phyloP scores from a whole-genome alignment of 1,284 basidiomycete genomes.

The Puccinia hordei region DNA sequence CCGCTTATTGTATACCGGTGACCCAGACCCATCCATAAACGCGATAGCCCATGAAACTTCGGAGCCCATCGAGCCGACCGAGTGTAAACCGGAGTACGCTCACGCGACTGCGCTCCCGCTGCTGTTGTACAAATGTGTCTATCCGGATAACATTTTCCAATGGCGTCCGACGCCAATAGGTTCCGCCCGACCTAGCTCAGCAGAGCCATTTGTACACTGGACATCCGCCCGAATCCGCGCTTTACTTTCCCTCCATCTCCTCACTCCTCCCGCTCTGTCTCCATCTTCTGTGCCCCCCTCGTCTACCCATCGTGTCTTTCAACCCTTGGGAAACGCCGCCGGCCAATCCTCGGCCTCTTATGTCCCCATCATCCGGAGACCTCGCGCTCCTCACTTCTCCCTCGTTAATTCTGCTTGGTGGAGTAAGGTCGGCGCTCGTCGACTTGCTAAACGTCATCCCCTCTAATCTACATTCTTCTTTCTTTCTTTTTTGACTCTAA shows the following conservation, averaged over 20 bases:
- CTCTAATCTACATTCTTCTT: too few relatives aligned
- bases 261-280: neutral
- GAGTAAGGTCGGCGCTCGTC: slow-evolving; percentile 12
- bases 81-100: slow-evolving; percentile 81
- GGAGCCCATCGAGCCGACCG: slow-evolving; percentile 60
- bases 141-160: slow-evolving; percentile 67
- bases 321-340: slow-evolving; percentile 5
- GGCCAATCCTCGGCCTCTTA: neutral
- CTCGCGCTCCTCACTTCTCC: slow-evolving; percentile 8
- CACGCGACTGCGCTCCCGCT: slow-evolving; percentile 91
- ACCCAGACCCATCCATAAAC: slow-evolving; percentile 55
- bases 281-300: neutral
- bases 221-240: slow-evolving; percentile 2
- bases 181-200: neutral
- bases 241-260: neutral
- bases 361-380: neutral
- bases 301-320: neutral
- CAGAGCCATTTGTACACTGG: slow-evolving; percentile 11
- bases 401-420: slow-evolving; percentile 26
- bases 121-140: slow-evolving; percentile 88
- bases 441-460: slow-evolving; percentile 22
- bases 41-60: too few relatives aligned
- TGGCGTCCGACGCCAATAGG: slow-evolving; percentile 65
- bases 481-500: too few relatives aligned
- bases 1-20: slow-evolving; percentile 75